Evolutionary conservation across 257 asterid genomes (phyloP).

Genomic region (Avicennia marina): DNA sequence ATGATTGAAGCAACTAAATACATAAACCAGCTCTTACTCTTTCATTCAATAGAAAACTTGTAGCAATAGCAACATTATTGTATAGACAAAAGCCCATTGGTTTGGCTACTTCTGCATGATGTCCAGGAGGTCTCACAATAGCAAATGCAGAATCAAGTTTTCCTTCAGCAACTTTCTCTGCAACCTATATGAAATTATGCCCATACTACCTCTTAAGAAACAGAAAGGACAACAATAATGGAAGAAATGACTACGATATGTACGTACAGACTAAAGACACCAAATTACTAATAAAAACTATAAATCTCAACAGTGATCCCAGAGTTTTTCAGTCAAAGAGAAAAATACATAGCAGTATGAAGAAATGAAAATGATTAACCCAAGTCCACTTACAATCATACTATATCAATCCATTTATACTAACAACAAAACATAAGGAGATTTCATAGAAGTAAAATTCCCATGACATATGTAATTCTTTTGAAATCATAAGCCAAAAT

Average conservation of each 20-base stretch:
- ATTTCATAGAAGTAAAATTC: too few relatives aligned
- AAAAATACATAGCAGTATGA: not conserved
- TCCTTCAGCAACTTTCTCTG: slow-evolving; percentile 86
- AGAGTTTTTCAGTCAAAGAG: not conserved
- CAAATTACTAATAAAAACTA: too few relatives aligned
- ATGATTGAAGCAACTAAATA: slow-evolving; percentile 14
- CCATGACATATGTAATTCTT: too few relatives aligned
- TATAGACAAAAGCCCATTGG: slow-evolving; percentile 97
- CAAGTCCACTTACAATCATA: too few relatives aligned
- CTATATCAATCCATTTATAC: too few relatives aligned
- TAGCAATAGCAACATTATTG: slow-evolving; percentile 87
- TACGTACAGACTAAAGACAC: not conserved
- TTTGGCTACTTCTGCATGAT: slow-evolving; percentile 80
- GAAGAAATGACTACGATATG: not conserved
- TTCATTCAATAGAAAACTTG: slow-evolving; percentile 69
- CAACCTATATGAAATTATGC: slow-evolving; percentile 37
- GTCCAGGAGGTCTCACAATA: slow-evolving; percentile 96
- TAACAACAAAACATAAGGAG: too few relatives aligned
- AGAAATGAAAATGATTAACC: not conserved
- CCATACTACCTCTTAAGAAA: not conserved
- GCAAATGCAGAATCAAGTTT: slow-evolving; percentile 86
- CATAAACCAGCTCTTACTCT: slow-evolving; percentile 50
- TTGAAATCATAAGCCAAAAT: too few relatives aligned
- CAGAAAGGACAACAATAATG: not conserved
- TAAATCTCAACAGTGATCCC: not conserved